Evolutionary conservation across 1,284 basidiomycete genomes (phyloP).

Genomic region (Prillingera fragicola): DNA sequence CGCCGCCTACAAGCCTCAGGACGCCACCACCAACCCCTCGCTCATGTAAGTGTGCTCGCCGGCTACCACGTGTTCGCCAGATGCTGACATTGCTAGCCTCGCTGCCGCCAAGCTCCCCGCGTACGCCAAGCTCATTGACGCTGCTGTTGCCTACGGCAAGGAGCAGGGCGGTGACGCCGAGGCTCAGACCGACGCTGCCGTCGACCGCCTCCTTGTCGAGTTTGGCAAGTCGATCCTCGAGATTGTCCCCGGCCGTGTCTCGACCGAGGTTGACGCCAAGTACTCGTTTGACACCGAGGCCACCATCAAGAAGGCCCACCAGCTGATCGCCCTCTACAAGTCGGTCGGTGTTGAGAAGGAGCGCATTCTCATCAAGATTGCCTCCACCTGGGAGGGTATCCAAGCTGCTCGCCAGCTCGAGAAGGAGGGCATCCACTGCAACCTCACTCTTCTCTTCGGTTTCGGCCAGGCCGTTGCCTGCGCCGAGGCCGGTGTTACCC

Average conservation of each 20-base stretch:
- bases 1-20: conserved; percentile 88
- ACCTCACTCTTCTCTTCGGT: conserved; percentile 97
- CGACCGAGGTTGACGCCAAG: conserved; percentile 96
- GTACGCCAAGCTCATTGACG: conserved; percentile 78
- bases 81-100: conserved; percentile 58
- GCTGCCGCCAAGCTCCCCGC: conserved; percentile 85
- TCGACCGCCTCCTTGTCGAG: conserved; percentile 89
- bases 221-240: conserved; percentile 93
- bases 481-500: conserved; percentile 93
- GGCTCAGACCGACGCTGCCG: conserved; percentile 65
- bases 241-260: conserved; percentile 97
- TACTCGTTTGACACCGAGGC: conserved; percentile 74
- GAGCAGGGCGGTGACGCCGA: conserved; percentile 69
- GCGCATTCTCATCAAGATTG: conserved; percentile 96
- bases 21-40: conserved; percentile 90
- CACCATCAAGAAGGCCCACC: conserved; percentile 62
- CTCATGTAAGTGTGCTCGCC: conserved; percentile 49
- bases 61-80: not conserved
- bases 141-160: conserved; percentile 77
- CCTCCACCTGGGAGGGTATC: conserved; percentile 99
- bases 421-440: conserved; percentile 92
- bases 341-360: conserved; percentile 85
- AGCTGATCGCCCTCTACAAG: conserved; percentile 91
- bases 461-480: conserved; percentile 98
- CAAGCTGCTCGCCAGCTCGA: conserved; percentile 96